phyloP scores from a whole-genome alignment of 2,329 filamentous ascomycete genomes.

The Alternaria consortialis region DNA sequence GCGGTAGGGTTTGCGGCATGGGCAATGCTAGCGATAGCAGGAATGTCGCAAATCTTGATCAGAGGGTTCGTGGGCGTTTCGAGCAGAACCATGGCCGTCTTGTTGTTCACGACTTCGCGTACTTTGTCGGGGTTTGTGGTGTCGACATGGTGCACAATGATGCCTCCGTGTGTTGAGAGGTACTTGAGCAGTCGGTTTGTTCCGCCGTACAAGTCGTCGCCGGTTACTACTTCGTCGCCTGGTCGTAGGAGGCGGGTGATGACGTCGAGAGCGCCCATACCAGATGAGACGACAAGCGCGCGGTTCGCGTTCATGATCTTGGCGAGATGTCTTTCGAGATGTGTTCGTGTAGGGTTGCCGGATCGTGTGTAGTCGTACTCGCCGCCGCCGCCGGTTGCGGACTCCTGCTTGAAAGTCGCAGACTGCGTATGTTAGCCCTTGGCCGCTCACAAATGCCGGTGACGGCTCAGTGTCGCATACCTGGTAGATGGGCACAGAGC shows the following conservation, averaged over 20 bases:
- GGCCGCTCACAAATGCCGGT: no score
- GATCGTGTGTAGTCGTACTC: slow-evolving; percentile 99
- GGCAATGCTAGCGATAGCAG: slow-evolving; percentile 76
- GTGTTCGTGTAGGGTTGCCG: slow-evolving; percentile 94
- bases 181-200: slow-evolving; percentile 94
- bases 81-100: slow-evolving; percentile 93
- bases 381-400: slow-evolving; percentile 76
- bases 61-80: slow-evolving; percentile 97
- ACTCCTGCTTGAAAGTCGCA: slow-evolving; percentile 95
- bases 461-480: slow-evolving; percentile 48
- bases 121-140: slow-evolving; percentile 82
- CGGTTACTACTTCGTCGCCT: slow-evolving; percentile 96
- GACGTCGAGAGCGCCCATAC: slow-evolving; percentile 97
- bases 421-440: slow-evolving; percentile 63
- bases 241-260: slow-evolving; percentile 90
- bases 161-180: slow-evolving; percentile 86
- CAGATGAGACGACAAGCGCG: slow-evolving; percentile 90
- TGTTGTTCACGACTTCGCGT: slow-evolving; percentile 71
- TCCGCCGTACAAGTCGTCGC: slow-evolving; percentile 95
- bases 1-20: slow-evolving; percentile 81
- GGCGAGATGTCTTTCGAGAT: slow-evolving; percentile 93
- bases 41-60: slow-evolving; percentile 96
- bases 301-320: slow-evolving; percentile 98
- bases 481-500: slow-evolving; percentile 97
- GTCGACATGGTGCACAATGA: slow-evolving; percentile 95